phyloP scores from a whole-genome alignment of 306 rosid species.

The Luffa aegyptiaca region DNA sequence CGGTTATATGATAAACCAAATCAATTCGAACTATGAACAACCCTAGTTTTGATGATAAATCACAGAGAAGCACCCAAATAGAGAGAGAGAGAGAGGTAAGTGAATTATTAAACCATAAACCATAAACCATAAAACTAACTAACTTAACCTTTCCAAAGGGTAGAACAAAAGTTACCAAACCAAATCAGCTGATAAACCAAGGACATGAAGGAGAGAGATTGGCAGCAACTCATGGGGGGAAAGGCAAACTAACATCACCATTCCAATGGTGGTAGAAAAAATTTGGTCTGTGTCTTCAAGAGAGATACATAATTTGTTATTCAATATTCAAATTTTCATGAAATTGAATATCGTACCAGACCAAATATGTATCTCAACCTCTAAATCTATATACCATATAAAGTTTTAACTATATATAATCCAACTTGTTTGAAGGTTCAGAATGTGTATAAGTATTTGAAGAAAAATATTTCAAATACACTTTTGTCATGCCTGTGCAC shows the following conservation, averaged over 20 bases:
- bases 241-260: not conserved
- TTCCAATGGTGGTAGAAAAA: not conserved
- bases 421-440: not conserved
- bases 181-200: not conserved
- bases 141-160: not conserved
- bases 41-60: not conserved
- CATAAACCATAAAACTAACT: not conserved
- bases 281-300: not conserved
- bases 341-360: not conserved
- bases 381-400: not conserved
- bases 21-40: not conserved
- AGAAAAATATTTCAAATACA: not conserved
- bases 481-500: not conserved
- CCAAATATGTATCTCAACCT: not conserved
- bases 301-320: not conserved
- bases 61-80: not conserved
- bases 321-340: not conserved
- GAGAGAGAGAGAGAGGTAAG: not conserved
- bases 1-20: not conserved
- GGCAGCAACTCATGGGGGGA: not conserved
- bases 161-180: not conserved
- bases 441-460: not conserved
- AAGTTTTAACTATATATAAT: not conserved
- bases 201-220: not conserved
- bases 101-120: not conserved